phyloP scores from a whole-genome alignment of 306 rosid genomes.

The Citrullus colocynthis region DNA sequence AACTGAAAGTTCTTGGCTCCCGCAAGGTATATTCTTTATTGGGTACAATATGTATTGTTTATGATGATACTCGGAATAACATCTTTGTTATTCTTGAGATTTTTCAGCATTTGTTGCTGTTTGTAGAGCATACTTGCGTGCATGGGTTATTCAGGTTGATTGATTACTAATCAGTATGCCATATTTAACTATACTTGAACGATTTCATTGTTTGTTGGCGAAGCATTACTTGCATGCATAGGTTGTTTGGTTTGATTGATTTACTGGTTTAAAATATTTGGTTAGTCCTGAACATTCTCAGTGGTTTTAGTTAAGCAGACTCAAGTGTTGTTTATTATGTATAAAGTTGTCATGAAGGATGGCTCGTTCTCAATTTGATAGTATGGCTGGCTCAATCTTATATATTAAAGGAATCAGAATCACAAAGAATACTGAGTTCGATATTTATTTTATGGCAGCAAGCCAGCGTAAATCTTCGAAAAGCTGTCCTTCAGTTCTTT shows the following conservation, averaged over 20 bases:
- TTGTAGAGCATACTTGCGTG: neutral
- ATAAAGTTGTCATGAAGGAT: neutral
- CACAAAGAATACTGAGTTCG: slow-evolving; percentile 6
- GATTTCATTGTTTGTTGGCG: neutral
- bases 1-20: slow-evolving; percentile 68
- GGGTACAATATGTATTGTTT: neutral
- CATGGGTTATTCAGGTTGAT: neutral
- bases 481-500: slow-evolving; percentile 70
- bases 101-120: neutral
- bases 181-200: neutral
- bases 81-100: neutral
- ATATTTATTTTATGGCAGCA: slow-evolving; percentile 32
- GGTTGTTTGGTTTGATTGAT: neutral
- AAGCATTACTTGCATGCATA: neutral
- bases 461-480: slow-evolving; percentile 68
- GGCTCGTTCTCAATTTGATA: neutral
- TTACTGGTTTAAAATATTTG: neutral
- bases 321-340: neutral
- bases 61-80: neutral
- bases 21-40: slow-evolving; percentile 47
- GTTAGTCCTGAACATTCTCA: neutral
- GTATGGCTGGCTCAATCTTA: neutral
- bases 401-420: neutral
- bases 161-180: neutral
- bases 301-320: neutral